phyloP scores from a whole-genome alignment of 208 protist species.

The Leishmania gerbilli region DNA sequence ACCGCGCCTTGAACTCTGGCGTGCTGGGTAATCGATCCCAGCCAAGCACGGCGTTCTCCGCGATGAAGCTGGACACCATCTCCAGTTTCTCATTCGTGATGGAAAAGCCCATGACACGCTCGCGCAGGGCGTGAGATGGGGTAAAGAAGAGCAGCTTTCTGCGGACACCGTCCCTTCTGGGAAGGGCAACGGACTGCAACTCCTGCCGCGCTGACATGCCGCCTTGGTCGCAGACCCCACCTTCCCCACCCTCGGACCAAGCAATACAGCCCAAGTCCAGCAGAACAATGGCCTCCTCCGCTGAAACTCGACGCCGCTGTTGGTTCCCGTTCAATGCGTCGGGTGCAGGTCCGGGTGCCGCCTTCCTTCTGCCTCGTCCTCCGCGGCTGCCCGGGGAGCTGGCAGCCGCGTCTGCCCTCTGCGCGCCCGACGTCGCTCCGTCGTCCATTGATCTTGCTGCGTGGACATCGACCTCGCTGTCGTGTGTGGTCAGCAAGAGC shows the following conservation, averaged over 20 bases:
- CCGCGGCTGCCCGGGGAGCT: background rate
- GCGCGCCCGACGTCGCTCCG: background rate
- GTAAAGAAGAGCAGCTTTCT: slow-evolving; percentile 3
- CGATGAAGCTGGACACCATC: slow-evolving; percentile 46
- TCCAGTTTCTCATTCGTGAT: slow-evolving; percentile 26
- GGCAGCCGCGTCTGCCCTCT: background rate
- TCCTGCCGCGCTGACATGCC: background rate
- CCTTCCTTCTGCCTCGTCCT: background rate
- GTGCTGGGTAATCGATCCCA: slow-evolving; percentile 24
- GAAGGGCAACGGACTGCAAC: background rate
- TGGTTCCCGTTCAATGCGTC: too few relatives aligned
- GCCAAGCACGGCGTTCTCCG: slow-evolving; percentile 46
- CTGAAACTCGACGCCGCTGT: slow-evolving; percentile 1
- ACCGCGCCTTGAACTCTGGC: slow-evolving; percentile 23
- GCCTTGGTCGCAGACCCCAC: background rate
- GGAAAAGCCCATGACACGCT: slow-evolving; percentile 26
- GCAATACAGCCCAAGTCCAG: slow-evolving; percentile 14
- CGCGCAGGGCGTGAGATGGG: slow-evolving; percentile 21
- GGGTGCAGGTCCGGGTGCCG: background rate
- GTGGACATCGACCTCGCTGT: slow-evolving; percentile 8
- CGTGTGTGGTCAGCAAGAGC: slow-evolving; percentile 32
- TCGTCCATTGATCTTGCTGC: background rate
- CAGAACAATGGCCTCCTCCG: slow-evolving; percentile 8
- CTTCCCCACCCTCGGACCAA: background rate
- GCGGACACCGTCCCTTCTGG: background rate